Base-by-base conservation (phyloP, 345 rosid species). In the Eucalyptus decipiens region DNA sequence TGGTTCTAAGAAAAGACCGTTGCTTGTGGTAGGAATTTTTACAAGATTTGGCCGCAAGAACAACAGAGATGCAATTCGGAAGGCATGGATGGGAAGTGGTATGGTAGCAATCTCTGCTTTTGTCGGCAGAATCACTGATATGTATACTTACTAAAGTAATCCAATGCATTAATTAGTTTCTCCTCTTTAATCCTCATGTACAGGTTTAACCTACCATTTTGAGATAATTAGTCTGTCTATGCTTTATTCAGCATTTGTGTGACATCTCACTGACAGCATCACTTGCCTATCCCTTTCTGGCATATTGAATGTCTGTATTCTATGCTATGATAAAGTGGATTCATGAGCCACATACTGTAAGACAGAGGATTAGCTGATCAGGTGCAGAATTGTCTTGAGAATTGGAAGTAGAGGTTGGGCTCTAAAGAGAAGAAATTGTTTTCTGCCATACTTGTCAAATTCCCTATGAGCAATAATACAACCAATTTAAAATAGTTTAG, bases 61-160 rank as follows among this genome's bases (percentile, higher is more conserved):
- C 91, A 96, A 95, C 87, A 93, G 99, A 89, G 96, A 96, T 90
- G 98, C 98, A 17, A 93, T 96, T 56, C 95, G 99, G 23, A 95
- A 95, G 93, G 97, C 99, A 67, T 97, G 99, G 99, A 95, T 96
- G 97, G 98, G 97, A 88, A 94, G 92, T 13, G 98, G 98, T 96
- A 93, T 11, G 83, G 52, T 72, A 85, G 88, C 90, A 76, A 40
- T 12, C 85, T 76, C 24, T 91, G 19, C 80, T 51, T 30, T 45
- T 90, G 76, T 86, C 56, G 18, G 45, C 56, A 51, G 62, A 51
- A 40, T 86, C 56, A 37, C 62, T 86, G 10, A n/a, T 30, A n/a
- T 49, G 15, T 85, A 37, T 86, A 28, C 48, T 90, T 50, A 45
- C 85, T 60, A 24, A 67, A 72, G 30, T 76, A 76, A 76, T 76